A percentile compares a stretch with the other conserved stretches of the same genome.
Conservation (phyloP, 2,329 filamentous ascomycete genomes). For the Bimuria novae-zelandiae region DNA sequence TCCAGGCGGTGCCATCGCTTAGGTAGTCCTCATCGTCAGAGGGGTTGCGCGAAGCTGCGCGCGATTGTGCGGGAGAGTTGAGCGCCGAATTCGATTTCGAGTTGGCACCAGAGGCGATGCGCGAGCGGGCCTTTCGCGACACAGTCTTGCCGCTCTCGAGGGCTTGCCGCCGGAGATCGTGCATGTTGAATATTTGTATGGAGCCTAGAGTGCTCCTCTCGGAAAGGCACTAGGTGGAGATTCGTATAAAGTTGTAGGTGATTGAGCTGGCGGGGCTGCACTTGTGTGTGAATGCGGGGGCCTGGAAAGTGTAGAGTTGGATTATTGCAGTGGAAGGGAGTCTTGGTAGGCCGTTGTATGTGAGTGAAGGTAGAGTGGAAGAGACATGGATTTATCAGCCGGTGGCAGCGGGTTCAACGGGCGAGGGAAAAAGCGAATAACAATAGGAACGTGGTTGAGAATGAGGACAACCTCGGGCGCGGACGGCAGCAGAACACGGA, state of each 20-base stretch:
- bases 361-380: constrained; percentile 30
- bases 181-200: constrained; percentile 52
- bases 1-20: constrained; percentile 63
- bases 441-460: constrained; percentile 2
- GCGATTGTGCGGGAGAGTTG: constrained; percentile 63
- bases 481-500: background rate
- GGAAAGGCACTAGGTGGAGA: constrained; percentile 3
- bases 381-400: constrained; percentile 45
- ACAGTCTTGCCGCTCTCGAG: constrained; percentile 74
- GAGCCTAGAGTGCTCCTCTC: constrained; percentile 9
- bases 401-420: constrained; percentile 8
- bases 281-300: constrained; percentile 31
- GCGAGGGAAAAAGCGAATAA: background rate
- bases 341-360: constrained; percentile 35
- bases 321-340: constrained; percentile 41
- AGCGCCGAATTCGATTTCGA: constrained; percentile 64
- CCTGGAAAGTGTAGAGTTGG: constrained; percentile 19
- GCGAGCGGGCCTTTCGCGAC: constrained; percentile 68
- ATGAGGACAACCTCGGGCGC: background rate
- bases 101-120: constrained; percentile 59
- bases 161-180: constrained; percentile 68
- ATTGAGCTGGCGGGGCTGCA: constrained; percentile 24
- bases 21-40: constrained; percentile 69
- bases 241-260: constrained; percentile 17
- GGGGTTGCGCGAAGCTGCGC: constrained; percentile 50